These are phyloP conservation scores for Verruconis gallopava DNA, from an alignment of 2,329 filamentous ascomycete genomes.

Conservation along the genomic window DNA sequence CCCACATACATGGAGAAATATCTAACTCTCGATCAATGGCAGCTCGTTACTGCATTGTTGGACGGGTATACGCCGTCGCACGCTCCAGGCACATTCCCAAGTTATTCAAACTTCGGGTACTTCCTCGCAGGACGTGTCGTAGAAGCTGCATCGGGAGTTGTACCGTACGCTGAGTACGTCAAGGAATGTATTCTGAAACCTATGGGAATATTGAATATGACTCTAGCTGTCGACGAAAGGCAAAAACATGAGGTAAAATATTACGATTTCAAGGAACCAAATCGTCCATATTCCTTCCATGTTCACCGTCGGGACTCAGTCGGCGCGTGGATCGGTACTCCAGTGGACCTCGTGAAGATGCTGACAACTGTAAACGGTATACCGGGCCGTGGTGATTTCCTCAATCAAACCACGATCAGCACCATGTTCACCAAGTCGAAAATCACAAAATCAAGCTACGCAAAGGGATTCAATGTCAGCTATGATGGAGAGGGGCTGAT, in stretches of 20 bases:
- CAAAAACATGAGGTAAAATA: constrained; percentile 6
- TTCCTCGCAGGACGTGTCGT: constrained; percentile 7
- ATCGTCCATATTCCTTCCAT: constrained; percentile 8
- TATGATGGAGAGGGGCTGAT: neutral
- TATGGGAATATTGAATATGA: constrained; percentile 1
- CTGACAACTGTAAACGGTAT: constrained; percentile 1
- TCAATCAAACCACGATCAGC: neutral
- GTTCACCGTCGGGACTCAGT: constrained; percentile 6
- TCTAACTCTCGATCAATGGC: constrained; percentile 7
- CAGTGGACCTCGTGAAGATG: constrained; percentile 6
- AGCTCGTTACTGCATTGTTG: constrained; percentile 7
- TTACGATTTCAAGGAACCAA: constrained; percentile 5
- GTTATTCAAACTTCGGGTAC: constrained; percentile 9
- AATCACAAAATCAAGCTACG: constrained; percentile 3
- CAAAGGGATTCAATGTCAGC: constrained; percentile 8
- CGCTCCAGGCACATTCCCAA: constrained; percentile 7
- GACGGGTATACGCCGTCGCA: constrained; percentile 5
- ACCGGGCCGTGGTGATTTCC: neutral
- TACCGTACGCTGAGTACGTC: constrained; percentile 4
- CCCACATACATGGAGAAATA: constrained; percentile 3
- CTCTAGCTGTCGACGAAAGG: constrained; percentile 4
- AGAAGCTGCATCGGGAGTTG: neutral
- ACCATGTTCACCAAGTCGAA: constrained; percentile 5
- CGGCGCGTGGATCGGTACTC: constrained; percentile 9
- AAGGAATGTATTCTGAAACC: constrained; percentile 2